Conservation (phyloP, 2,329 filamentous ascomycete species). For the Didymella pinodella region DNA sequence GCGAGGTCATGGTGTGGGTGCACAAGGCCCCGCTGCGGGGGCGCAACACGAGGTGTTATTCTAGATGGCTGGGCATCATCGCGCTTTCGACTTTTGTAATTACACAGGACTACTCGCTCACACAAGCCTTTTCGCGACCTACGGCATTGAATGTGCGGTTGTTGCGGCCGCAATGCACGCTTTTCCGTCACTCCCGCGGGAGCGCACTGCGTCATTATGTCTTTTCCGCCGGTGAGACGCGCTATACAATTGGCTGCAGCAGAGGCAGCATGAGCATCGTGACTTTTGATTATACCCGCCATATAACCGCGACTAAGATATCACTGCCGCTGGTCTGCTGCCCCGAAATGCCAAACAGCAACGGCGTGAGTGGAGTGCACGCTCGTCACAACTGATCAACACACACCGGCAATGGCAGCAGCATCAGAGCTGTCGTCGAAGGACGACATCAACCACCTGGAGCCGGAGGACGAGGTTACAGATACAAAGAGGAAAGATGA, state of each 20-base stretch:
- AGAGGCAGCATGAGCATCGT: conserved; percentile 2
- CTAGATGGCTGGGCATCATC: background rate
- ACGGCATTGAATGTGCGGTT: background rate
- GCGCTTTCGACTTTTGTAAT: background rate
- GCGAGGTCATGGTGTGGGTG: background rate
- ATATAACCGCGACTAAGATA: conserved; percentile 15
- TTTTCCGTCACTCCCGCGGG: conserved; percentile 17
- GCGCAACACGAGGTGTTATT: conserved; percentile 1
- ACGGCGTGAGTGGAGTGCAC: background rate
- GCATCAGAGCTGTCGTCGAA: conserved; percentile 6
- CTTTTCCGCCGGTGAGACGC: conserved; percentile 16
- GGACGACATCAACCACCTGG: background rate
- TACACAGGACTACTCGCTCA: background rate
- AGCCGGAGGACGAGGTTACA: conserved; percentile 4
- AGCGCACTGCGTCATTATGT: conserved; percentile 8
- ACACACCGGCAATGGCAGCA: conserved; percentile 1
- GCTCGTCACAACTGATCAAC: background rate
- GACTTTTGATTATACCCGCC: conserved; percentile 15
- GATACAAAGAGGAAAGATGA: background rate
- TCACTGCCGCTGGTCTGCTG: background rate
- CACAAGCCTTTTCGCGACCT: background rate
- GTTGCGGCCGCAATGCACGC: background rate
- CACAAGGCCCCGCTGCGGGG: conserved; percentile 15
- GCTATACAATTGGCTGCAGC: conserved; percentile 1
- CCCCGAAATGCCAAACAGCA: background rate